Conservation (phyloP, 2,329 filamentous ascomycete species). For the Sporothrix brunneoviolacea region DNA sequence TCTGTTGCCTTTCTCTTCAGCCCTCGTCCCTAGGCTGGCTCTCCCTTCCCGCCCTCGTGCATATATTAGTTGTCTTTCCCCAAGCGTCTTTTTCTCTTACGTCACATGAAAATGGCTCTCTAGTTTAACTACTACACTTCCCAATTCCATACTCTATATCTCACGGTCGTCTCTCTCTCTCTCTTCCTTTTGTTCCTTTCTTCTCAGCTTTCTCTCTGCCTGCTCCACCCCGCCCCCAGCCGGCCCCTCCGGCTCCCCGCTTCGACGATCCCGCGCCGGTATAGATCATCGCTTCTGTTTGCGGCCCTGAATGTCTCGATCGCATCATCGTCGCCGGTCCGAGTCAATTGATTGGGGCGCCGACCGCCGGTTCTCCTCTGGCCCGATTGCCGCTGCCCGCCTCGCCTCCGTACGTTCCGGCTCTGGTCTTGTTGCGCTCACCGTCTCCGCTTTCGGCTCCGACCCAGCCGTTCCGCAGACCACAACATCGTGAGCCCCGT, state of each 20-base stretch:
- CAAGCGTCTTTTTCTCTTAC: background rate
- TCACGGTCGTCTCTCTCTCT: too few species aligned
- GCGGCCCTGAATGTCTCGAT: conserved; percentile 21
- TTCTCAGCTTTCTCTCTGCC: background rate
- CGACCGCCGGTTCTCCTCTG: conserved; percentile 10
- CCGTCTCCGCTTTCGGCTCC: background rate
- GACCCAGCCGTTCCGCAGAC: background rate
- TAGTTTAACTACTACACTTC: background rate
- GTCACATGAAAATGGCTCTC: background rate
- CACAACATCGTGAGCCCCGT: background rate
- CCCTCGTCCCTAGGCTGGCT: background rate
- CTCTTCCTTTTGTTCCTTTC: too few species aligned
- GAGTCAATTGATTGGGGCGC: conserved; percentile 24
- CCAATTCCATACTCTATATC: background rate
- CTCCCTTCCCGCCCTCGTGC: too few species aligned
- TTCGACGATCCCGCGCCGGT: background rate
- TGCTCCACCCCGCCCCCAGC: background rate
- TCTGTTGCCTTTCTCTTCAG: background rate
- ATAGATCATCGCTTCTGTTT: background rate
- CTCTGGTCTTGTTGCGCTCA: background rate
- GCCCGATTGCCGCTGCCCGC: background rate
- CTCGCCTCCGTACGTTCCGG: background rate
- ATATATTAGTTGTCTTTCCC: too few species aligned
- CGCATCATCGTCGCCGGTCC: conserved; percentile 14
- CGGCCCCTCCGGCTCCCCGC: background rate